Percentiles rank a stretch among this genome's conserved stretches.
phyloP scores from a whole-genome alignment of 1,139 yeast species.

The Hyphopichia khmerensis region DNA sequence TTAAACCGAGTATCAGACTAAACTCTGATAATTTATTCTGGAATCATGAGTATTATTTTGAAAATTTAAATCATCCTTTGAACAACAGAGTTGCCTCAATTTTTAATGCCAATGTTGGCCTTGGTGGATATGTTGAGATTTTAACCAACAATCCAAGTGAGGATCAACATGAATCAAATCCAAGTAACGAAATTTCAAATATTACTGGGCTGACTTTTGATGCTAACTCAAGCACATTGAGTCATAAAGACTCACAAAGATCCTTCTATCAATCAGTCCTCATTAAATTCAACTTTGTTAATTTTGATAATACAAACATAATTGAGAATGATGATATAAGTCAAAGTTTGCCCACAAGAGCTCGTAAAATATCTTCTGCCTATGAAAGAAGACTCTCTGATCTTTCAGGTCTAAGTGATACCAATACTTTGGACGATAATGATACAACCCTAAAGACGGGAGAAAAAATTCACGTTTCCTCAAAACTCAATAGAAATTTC shows the following conservation, averaged over 20 bases:
- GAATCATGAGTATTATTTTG: constrained; percentile 4
- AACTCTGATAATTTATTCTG: constrained; percentile 3
- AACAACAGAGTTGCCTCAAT: constrained; percentile 5
- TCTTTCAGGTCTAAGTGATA: neutral
- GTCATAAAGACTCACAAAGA: neutral
- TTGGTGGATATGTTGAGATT: constrained; percentile 15
- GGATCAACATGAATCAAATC: neutral
- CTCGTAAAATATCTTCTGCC: neutral
- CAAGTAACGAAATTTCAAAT: neutral
- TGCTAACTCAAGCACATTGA: neutral
- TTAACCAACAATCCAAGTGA: constrained; percentile 3
- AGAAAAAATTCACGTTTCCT: constrained; percentile 12
- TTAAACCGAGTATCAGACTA: constrained; percentile 2
- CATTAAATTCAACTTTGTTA: neutral
- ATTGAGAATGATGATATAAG: neutral
- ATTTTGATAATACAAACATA: neutral
- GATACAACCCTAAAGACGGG: neutral
- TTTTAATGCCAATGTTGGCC: constrained; percentile 13
- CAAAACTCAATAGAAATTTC: constrained; percentile 10
- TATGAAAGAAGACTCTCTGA: constrained; percentile 4
- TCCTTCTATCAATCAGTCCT: constrained; percentile 4
- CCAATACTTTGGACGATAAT: neutral
- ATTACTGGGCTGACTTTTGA: neutral
- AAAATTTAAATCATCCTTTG: neutral
- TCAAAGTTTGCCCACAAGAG: neutral